Percentiles rank a stretch among this genome's conserved stretches.
phyloP scores from a whole-genome alignment of 768 basidiomycete genomes.

The Lentinula aciculospora region DNA sequence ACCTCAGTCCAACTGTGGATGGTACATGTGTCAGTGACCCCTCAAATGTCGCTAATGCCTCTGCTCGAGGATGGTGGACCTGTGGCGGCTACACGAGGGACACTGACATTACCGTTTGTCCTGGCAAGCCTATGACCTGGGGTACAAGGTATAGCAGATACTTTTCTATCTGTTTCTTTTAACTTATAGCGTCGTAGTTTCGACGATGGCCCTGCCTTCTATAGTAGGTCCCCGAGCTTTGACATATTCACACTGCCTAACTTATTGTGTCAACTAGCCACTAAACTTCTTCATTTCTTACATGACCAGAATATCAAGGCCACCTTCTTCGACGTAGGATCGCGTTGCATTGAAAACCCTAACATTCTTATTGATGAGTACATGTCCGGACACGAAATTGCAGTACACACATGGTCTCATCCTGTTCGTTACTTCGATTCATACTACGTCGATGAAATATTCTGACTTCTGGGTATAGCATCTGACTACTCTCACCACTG shows the following conservation, averaged over 20 bases:
- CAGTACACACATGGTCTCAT: slow-evolving; percentile 92
- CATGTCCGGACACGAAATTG: slow-evolving; percentile 75
- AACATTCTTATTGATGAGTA: slow-evolving; percentile 73
- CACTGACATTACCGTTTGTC: slow-evolving; percentile 64
- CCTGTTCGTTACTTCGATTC: slow-evolving; percentile 30
- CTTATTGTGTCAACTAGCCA: slow-evolving; percentile 36
- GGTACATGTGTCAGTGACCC: slow-evolving; percentile 67
- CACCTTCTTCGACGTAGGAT: slow-evolving; percentile 91
- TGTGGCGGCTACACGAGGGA: slow-evolving; percentile 66
- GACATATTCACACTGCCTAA: slow-evolving; percentile 10
- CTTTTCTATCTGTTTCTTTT: neutral
- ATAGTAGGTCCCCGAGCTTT: slow-evolving; percentile 58
- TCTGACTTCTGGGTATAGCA: slow-evolving; percentile 28
- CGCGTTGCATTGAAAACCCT: slow-evolving; percentile 77
- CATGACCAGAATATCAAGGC: slow-evolving; percentile 55
- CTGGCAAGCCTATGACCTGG: slow-evolving; percentile 59
- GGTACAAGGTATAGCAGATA: slow-evolving; percentile 50
- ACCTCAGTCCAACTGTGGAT: slow-evolving; percentile 54
- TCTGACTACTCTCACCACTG: slow-evolving; percentile 67
- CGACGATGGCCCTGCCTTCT: slow-evolving; percentile 84
- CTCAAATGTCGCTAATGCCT: slow-evolving; percentile 46
- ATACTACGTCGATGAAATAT: slow-evolving; percentile 2
- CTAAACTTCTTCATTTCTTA: slow-evolving; percentile 67
- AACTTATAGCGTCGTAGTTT: slow-evolving; percentile 35
- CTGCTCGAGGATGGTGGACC: slow-evolving; percentile 85